A percentile compares a stretch with the other conserved stretches of the same genome.
Evolutionary conservation across 495 filamentous ascomycete genomes (phyloP).

Genomic region (Collariella sp.): DNA sequence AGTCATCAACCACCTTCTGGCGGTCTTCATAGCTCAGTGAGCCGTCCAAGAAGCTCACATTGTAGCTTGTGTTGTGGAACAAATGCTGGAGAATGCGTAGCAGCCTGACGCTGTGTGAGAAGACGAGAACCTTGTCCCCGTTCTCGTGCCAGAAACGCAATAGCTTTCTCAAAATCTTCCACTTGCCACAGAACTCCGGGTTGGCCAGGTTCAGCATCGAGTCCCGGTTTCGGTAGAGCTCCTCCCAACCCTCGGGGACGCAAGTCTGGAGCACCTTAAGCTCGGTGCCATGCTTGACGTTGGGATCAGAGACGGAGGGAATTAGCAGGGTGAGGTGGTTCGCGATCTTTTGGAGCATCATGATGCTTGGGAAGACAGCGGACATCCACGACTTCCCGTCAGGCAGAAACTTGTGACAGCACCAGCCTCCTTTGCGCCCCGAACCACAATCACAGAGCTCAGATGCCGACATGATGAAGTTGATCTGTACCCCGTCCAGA

Average conservation of each 20-base stretch:
- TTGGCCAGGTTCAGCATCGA: constrained; percentile 77
- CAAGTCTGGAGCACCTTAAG: constrained; percentile 67
- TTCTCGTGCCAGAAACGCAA: constrained; percentile 82
- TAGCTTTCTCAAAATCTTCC: constrained; percentile 83
- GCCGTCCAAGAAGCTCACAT: constrained; percentile 84
- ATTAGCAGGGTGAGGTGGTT: constrained; percentile 91
- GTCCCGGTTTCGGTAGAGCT: constrained; percentile 66
- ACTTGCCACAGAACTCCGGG: constrained; percentile 92
- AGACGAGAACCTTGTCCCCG: constrained; percentile 89
- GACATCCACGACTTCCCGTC: constrained; percentile 61
- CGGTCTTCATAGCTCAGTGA: constrained; percentile 81
- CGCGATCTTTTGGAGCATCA: constrained; percentile 72
- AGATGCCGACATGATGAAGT: constrained; percentile 55
- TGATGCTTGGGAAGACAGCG: constrained; percentile 79
- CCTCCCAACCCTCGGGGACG: constrained; percentile 66
- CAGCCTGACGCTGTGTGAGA: constrained; percentile 80
- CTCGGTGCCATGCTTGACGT: constrained; percentile 76
- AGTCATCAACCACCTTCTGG: constrained; percentile 72
- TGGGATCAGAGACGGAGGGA: constrained; percentile 55
- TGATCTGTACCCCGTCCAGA: constrained; percentile 61
- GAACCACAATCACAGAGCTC: constrained; percentile 65
- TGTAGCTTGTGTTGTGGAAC: constrained; percentile 86
- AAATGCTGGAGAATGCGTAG: constrained; percentile 79
- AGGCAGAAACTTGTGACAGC: constrained; percentile 55
- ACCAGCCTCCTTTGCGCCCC: constrained; percentile 69